Evolutionary conservation across 805 yeast species (phyloP).

Genomic region (Cyberlindnera petersonii): DNA sequence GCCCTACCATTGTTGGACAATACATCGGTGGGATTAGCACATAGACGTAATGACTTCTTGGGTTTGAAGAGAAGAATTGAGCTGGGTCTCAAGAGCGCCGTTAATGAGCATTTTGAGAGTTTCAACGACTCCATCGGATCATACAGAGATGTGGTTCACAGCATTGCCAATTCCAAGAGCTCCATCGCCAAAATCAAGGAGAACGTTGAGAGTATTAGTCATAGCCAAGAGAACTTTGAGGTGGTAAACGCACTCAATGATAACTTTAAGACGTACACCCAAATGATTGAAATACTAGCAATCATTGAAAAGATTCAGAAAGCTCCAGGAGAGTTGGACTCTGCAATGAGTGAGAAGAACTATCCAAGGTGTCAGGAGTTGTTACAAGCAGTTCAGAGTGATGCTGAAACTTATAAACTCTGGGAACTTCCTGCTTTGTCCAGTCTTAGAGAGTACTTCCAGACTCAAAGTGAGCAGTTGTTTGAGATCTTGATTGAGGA

Average conservation of each 20-base stretch:
- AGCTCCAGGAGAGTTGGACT: constrained; percentile 63
- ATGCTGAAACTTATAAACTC: constrained; percentile 48
- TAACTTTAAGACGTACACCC: constrained; percentile 56
- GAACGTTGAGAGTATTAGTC: constrained; percentile 1
- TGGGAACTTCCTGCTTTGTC: constrained; percentile 56
- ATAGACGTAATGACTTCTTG: constrained; percentile 62
- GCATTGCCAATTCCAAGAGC: constrained; percentile 62
- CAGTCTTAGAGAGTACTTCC: constrained; percentile 47
- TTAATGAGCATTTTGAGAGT: constrained; percentile 75
- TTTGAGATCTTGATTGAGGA: constrained; percentile 78
- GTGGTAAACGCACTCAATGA: constrained; percentile 45
- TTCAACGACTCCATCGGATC: constrained; percentile 85
- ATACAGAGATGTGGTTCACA: constrained; percentile 64
- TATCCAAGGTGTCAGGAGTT: constrained; percentile 62
- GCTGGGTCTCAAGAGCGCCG: constrained; percentile 59
- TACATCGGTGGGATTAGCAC: constrained; percentile 88
- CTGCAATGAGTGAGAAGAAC: constrained; percentile 61
- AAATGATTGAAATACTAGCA: constrained; percentile 66
- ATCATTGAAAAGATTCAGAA: constrained; percentile 57
- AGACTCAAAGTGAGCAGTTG: constrained; percentile 53
- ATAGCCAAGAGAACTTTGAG: background rate
- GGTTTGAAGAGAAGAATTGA: constrained; percentile 56
- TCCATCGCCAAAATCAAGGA: constrained; percentile 46
- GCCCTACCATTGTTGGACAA: constrained; percentile 82
- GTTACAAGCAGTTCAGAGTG: constrained; percentile 40